A percentile compares a stretch with the other conserved stretches of the same genome.
phyloP scores from a whole-genome alignment of 192 early-diverging fungal species.

The Chytriomyces sp. region DNA sequence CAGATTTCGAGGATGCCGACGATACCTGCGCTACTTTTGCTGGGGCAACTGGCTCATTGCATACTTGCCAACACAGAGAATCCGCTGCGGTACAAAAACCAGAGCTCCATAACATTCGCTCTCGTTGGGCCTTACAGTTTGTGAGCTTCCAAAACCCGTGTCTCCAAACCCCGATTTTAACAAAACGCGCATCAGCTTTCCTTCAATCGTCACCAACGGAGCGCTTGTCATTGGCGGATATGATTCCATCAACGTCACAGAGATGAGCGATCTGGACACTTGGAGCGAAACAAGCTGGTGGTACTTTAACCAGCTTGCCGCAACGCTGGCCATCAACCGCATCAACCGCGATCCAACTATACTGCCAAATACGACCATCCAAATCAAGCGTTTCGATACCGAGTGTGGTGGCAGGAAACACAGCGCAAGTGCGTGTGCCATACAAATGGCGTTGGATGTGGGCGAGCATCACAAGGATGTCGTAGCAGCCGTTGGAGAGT shows the following conservation, averaged over 20 bases:
- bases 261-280: background rate
- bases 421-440: background rate
- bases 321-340: background rate
- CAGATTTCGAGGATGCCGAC: too few species aligned
- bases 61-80: background rate
- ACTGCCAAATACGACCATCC: constrained; percentile 15
- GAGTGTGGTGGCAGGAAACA: background rate
- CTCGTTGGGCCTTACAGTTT: constrained; percentile 3
- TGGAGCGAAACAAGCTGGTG: constrained; percentile 8
- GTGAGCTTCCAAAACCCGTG: background rate
- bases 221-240: background rate
- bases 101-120: constrained; percentile 15
- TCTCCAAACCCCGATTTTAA: background rate
- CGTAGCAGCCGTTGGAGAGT: constrained; percentile 2
- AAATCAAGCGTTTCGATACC: constrained; percentile 8
- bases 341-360: constrained; percentile 8
- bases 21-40: too few species aligned
- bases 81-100: background rate
- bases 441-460: background rate
- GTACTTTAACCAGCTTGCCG: background rate
- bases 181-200: background rate
- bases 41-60: background rate
- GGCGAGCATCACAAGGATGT: background rate
- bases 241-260: constrained; percentile 1
- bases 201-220: background rate